phyloP scores from a whole-genome alignment of 208 protist species.

The Trypanosoma brucei region DNA sequence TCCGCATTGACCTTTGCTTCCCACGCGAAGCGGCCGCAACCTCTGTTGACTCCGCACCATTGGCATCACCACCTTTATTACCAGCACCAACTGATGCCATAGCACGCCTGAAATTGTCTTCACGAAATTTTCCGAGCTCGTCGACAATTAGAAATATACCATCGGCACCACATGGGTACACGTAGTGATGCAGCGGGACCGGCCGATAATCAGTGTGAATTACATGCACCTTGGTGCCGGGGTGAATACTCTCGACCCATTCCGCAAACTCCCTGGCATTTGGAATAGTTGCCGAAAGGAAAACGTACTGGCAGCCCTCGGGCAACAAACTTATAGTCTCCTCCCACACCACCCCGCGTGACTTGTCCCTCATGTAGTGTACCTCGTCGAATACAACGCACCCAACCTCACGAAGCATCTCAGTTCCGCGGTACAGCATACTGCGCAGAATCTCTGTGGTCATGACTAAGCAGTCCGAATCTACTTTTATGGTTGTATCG shows the following conservation, averaged over 20 bases:
- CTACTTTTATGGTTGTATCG: constrained; percentile 98
- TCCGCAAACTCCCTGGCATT: constrained; percentile 99
- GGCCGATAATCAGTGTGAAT: constrained; percentile 99
- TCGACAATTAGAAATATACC: constrained; percentile 97
- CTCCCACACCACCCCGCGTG: constrained; percentile 99
- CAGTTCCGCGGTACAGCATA: constrained; percentile 98
- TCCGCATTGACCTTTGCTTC: constrained; percentile 21
- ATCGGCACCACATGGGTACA: constrained; percentile 96
- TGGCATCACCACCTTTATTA: constrained; percentile 5
- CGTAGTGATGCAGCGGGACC: constrained; percentile 99
- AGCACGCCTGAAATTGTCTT: constrained; percentile 96
- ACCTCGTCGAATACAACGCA: constrained; percentile 99
- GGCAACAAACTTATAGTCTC: constrained; percentile 99
- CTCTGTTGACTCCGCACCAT: constrained; percentile 13
- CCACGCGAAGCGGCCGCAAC: constrained; percentile 13
- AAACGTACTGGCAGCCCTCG: constrained; percentile 97
- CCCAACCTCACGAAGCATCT: constrained; percentile 98
- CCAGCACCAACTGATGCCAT: constrained; percentile 79
- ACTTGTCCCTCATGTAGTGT: constrained; percentile 99
- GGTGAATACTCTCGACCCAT: constrained; percentile 98
- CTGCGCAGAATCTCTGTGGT: constrained; percentile 99
- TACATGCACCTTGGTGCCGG: constrained; percentile 96
- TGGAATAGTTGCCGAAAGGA: constrained; percentile 99
- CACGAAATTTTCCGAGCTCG: constrained; percentile 92
- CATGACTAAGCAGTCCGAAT: constrained; percentile 99